phyloP scores from a whole-genome alignment of 2,329 filamentous ascomycete genomes.

The Penicillium psychrosexuale region DNA sequence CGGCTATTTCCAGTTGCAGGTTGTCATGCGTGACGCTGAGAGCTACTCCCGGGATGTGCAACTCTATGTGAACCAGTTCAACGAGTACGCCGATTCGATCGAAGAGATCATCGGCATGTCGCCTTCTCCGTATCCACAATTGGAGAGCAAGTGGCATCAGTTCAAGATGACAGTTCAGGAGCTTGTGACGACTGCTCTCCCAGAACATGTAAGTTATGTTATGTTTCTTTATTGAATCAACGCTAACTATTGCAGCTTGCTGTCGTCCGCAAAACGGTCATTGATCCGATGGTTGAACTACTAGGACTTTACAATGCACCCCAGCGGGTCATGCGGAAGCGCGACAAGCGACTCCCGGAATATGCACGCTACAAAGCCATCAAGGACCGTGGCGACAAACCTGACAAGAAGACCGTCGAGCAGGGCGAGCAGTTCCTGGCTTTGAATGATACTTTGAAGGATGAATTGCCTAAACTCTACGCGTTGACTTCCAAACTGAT shows the following conservation, averaged over 20 bases:
- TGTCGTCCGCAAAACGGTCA: constrained; percentile 75
- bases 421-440: constrained; percentile 85
- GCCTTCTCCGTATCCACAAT: constrained; percentile 71
- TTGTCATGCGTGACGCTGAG: constrained; percentile 90
- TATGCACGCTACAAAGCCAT: constrained; percentile 78
- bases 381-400: constrained; percentile 75
- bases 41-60: constrained; percentile 81
- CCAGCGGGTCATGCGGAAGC: constrained; percentile 87
- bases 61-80: constrained; percentile 75
- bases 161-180: constrained; percentile 86
- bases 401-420: constrained; percentile 80
- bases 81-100: constrained; percentile 75
- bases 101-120: constrained; percentile 72
- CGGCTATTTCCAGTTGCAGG: constrained; percentile 86
- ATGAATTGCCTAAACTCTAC: constrained; percentile 84
- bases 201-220: constrained; percentile 65
- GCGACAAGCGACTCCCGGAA: constrained; percentile 85
- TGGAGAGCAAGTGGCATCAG: constrained; percentile 91
- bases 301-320: constrained; percentile 80
- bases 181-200: constrained; percentile 75
- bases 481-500: constrained; percentile 76
- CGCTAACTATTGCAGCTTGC: constrained; percentile 43
- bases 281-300: constrained; percentile 75
- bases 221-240: background rate
- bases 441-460: constrained; percentile 88